A percentile compares a stretch with the other conserved stretches of the same genome.
Evolutionary conservation across 2,329 filamentous ascomycete genomes (phyloP).

Genomic region (Tricladium varicosporioides): DNA sequence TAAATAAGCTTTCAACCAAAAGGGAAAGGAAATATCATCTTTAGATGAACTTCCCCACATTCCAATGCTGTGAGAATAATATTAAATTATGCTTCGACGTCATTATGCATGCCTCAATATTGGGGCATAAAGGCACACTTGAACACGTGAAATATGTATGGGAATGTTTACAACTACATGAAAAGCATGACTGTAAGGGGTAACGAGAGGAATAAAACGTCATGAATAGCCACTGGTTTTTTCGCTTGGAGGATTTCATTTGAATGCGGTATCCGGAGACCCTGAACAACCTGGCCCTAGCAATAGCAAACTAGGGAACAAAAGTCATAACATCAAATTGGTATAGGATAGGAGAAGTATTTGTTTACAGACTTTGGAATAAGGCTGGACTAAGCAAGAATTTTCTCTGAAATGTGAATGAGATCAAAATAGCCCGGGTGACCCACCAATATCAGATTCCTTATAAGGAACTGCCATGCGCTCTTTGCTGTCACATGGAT

Average conservation of each 20-base stretch:
- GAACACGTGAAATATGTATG: not conserved
- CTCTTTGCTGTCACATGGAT: not conserved
- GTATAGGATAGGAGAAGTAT: too few relatives aligned
- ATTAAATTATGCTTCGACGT: not conserved
- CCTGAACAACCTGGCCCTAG: too few relatives aligned
- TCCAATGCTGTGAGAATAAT: not conserved
- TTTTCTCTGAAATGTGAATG: not conserved
- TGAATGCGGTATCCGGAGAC: too few relatives aligned
- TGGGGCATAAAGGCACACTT: not conserved
- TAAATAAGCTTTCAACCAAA: too few relatives aligned
- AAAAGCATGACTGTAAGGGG: not conserved
- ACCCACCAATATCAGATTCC: not conserved
- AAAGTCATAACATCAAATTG: too few relatives aligned
- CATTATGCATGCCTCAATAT: not conserved
- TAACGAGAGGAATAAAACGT: not conserved
- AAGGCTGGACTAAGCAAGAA: not conserved
- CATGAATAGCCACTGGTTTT: too few relatives aligned
- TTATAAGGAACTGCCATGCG: not conserved
- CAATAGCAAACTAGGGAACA: too few relatives aligned
- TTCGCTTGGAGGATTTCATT: too few relatives aligned
- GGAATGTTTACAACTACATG: not conserved
- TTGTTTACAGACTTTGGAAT: too few relatives aligned
- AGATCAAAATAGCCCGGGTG: not conserved
- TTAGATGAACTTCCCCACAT: not conserved
- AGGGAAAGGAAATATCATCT: too few relatives aligned